phyloP scores from a whole-genome alignment of 495 filamentous ascomycete genomes.

The Trichoderma asperelloides region DNA sequence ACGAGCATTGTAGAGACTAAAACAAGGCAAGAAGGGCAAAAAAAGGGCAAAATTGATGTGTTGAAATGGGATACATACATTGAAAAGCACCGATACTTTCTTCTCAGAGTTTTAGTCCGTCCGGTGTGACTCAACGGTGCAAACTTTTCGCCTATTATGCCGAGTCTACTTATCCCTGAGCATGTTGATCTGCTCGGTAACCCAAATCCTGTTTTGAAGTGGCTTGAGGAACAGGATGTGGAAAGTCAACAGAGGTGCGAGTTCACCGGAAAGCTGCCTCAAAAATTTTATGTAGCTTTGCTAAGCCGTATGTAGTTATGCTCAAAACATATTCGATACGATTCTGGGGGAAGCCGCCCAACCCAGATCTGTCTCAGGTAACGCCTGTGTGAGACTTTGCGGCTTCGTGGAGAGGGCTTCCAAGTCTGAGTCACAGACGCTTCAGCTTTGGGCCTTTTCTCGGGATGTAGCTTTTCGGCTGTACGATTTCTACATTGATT shows the following conservation, averaged over 20 bases:
- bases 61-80: background rate
- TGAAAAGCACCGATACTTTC: background rate
- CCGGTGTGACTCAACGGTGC: background rate
- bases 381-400: constrained; percentile 43
- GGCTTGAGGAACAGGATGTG: constrained; percentile 1
- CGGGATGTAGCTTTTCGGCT: constrained; percentile 45
- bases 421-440: constrained; percentile 30
- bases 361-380: constrained; percentile 33
- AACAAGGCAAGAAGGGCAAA: background rate
- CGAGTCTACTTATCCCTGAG: background rate
- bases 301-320: constrained; percentile 10
- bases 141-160: background rate
- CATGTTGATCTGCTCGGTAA: constrained; percentile 5
- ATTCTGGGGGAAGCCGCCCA: constrained; percentile 37
- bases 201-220: background rate
- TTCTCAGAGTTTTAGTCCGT: background rate
- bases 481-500: constrained; percentile 64
- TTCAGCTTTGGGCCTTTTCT: constrained; percentile 40
- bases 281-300: background rate
- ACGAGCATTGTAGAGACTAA: background rate
- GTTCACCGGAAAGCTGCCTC: background rate
- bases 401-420: constrained; percentile 46
- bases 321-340: constrained; percentile 25
- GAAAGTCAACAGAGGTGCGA: constrained; percentile 5
- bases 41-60: background rate